These are phyloP conservation scores for Psilocybe mexicana DNA, from an alignment of 1,284 basidiomycete genomes.

Conservation along the genomic window DNA sequence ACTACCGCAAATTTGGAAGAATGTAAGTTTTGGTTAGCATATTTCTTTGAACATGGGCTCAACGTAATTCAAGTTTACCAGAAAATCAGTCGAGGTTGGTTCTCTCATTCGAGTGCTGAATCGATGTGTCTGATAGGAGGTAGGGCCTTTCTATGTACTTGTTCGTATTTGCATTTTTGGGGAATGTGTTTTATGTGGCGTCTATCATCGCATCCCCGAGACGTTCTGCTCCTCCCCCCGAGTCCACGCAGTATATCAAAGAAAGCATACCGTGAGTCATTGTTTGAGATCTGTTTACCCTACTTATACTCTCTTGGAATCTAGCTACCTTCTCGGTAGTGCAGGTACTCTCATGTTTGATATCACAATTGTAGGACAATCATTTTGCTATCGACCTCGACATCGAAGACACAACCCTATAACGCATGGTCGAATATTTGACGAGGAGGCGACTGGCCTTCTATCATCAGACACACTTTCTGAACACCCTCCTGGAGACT, in stretches of 20 bases:
- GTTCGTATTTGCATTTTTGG: slow-evolving; percentile 89
- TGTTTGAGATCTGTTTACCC: slow-evolving; percentile 6
- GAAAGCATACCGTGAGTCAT: slow-evolving; percentile 75
- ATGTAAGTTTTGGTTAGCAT: slow-evolving; percentile 57
- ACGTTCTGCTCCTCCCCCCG: slow-evolving; percentile 51
- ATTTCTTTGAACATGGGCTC: not conserved
- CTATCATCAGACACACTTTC: slow-evolving; percentile 39
- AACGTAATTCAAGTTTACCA: slow-evolving; percentile 61
- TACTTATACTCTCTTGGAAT: slow-evolving; percentile 5
- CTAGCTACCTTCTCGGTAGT: slow-evolving; percentile 82
- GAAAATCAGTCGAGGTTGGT: slow-evolving; percentile 86
- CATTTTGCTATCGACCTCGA: slow-evolving; percentile 48
- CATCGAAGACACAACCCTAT: slow-evolving; percentile 30
- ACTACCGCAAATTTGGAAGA: slow-evolving; percentile 96
- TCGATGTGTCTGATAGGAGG: slow-evolving; percentile 8
- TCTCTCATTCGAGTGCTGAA: not conserved
- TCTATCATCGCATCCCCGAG: slow-evolving; percentile 76
- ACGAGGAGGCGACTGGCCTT: slow-evolving; percentile 50
- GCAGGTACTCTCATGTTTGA: slow-evolving; percentile 91
- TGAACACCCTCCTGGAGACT: slow-evolving; percentile 22
- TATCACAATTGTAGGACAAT: slow-evolving; percentile 71
- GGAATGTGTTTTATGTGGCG: slow-evolving; percentile 87
- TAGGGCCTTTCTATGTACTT: slow-evolving; percentile 90
- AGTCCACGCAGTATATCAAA: slow-evolving; percentile 58
- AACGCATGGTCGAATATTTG: slow-evolving; percentile 27